Evolutionary conservation across 1,284 basidiomycete species (phyloP).

Genomic region (Erythrobasidium hasegawianum): DNA sequence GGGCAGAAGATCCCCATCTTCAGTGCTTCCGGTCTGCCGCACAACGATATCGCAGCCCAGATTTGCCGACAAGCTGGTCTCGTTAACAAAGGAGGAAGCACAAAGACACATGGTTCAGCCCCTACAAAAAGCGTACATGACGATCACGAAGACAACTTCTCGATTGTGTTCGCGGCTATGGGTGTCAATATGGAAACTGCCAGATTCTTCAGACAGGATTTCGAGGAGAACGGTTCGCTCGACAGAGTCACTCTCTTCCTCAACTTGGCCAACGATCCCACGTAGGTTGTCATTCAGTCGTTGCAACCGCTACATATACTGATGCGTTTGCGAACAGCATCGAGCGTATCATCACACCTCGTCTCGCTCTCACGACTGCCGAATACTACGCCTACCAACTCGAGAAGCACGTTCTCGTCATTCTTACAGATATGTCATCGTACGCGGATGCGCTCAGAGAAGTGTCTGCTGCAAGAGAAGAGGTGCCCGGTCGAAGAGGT

Average conservation of each 20-base stretch:
- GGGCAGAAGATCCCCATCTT: conserved; percentile 99
- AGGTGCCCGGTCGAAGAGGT: conserved; percentile 98
- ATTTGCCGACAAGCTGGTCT: conserved; percentile 99
- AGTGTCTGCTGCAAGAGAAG: conserved; percentile 97
- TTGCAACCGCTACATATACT: neutral
- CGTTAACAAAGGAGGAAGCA: conserved; percentile 75
- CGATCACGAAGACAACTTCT: conserved; percentile 99
- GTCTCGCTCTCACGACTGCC: conserved; percentile 94
- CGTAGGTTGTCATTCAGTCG: conserved; percentile 50
- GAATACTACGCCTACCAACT: conserved; percentile 99
- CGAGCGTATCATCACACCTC: conserved; percentile 99
- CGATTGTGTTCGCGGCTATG: conserved; percentile 99
- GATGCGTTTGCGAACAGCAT: conserved; percentile 55
- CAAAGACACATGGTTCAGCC: conserved; percentile 95
- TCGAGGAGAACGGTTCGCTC: conserved; percentile 96
- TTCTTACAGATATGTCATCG: conserved; percentile 97
- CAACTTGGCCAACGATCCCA: conserved; percentile 98
- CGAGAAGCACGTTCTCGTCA: conserved; percentile 98
- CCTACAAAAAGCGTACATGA: conserved; percentile 97
- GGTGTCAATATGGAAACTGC: conserved; percentile 99
- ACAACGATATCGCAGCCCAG: conserved; percentile 99
- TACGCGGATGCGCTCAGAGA: conserved; percentile 98
- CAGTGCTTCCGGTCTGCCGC: conserved; percentile 96
- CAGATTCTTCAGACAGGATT: conserved; percentile 99
- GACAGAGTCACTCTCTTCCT: conserved; percentile 98